phyloP scores from a whole-genome alignment of 768 basidiomycete species.

The Pseudohyphozyma bogoriensis region DNA sequence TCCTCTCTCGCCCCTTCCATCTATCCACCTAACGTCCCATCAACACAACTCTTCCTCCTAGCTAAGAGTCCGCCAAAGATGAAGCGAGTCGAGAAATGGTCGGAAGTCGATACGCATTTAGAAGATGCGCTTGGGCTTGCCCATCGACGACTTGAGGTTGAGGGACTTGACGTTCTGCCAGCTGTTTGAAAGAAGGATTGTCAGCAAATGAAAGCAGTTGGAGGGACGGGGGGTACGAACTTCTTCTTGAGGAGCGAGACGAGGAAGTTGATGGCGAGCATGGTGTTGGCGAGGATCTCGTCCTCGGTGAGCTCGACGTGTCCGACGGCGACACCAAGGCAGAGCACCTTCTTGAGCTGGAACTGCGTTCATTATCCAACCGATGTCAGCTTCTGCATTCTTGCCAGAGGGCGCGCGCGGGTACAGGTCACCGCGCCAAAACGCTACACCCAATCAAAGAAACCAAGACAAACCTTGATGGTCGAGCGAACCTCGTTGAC shows the following conservation, averaged over 20 bases:
- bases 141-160: slow-evolving; percentile 99
- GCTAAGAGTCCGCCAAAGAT: neutral
- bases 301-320: slow-evolving; percentile 97
- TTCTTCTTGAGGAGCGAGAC: slow-evolving; percentile 99
- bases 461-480: too few relatives aligned
- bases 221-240: neutral
- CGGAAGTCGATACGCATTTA: slow-evolving; percentile 40
- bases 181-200: too few relatives aligned
- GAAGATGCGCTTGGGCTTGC: slow-evolving; percentile 92
- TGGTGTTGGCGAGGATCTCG: slow-evolving; percentile 92
- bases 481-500: slow-evolving; percentile 91
- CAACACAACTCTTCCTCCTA: slow-evolving; percentile 18
- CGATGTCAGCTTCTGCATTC: too few relatives aligned
- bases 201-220: slow-evolving; percentile 41
- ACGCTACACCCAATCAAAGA: too few relatives aligned
- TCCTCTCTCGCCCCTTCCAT: too few relatives aligned
- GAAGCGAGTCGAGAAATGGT: neutral
- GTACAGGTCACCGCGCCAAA: neutral
- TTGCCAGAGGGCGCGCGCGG: too few relatives aligned
- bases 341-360: slow-evolving; percentile 98
- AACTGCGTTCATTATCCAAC: too few relatives aligned
- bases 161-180: slow-evolving; percentile 94
- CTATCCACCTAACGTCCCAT: too few relatives aligned
- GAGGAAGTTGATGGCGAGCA: slow-evolving; percentile 99
- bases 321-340: slow-evolving; percentile 96